phyloP scores from a whole-genome alignment of 768 basidiomycete species.

The Rhodotorula paludigena region DNA sequence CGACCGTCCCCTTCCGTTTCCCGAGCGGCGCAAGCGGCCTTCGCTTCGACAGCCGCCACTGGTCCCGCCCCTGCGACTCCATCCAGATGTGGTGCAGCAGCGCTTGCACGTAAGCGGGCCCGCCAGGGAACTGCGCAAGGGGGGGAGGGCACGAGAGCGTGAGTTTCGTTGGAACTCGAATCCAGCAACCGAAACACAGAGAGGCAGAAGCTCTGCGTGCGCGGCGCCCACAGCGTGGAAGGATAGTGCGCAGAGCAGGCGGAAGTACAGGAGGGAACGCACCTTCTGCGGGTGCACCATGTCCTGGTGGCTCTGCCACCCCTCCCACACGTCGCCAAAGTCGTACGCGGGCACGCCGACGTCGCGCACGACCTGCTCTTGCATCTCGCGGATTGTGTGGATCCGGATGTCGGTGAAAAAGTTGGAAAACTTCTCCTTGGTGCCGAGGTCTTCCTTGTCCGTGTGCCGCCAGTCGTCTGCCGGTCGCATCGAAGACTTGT shows the following conservation, averaged over 20 bases:
- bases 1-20: too few relatives aligned
- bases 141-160: background rate
- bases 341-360: conserved; percentile 39
- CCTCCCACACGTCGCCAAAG: conserved; percentile 41
- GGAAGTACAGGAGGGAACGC: too few relatives aligned
- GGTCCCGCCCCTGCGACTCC: conserved; percentile 33
- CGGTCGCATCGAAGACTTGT: background rate
- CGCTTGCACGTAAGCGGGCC: conserved; percentile 33
- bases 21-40: conserved; percentile 15
- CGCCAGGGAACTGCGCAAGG: conserved; percentile 31
- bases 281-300: conserved; percentile 38
- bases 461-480: conserved; percentile 40
- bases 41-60: conserved; percentile 11
- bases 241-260: too few relatives aligned
- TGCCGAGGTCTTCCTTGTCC: conserved; percentile 3
- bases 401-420: conserved; percentile 42
- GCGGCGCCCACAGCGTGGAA: too few relatives aligned
- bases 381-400: conserved; percentile 40
- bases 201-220: too few relatives aligned
- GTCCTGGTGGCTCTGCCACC: conserved; percentile 38
- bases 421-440: conserved; percentile 34
- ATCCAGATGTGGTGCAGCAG: conserved; percentile 40
- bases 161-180: too few relatives aligned
- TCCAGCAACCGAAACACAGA: too few relatives aligned
- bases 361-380: conserved; percentile 38